A percentile compares a stretch with the other conserved stretches of the same genome.
Conservation (phyloP, 2,329 filamentous ascomycete species). For the Coleophoma crateriformis region DNA sequence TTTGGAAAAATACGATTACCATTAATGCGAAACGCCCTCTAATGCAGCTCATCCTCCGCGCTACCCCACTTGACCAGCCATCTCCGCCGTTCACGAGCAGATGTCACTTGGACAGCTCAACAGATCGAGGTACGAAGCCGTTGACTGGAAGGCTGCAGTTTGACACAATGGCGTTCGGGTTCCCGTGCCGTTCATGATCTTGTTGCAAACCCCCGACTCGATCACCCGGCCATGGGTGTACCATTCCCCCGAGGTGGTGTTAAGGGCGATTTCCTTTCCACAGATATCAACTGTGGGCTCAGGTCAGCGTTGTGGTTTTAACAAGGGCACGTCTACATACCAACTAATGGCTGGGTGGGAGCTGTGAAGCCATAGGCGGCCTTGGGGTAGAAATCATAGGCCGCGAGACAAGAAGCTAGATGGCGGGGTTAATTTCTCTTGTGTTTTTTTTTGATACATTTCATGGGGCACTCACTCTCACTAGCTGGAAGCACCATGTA, state of each 20-base stretch:
- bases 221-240: background rate
- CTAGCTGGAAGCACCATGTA: background rate
- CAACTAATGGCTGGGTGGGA: background rate
- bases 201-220: background rate
- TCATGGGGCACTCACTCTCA: background rate
- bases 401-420: background rate
- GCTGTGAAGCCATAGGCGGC: background rate
- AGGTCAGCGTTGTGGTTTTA: too few species aligned
- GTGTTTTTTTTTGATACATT: background rate
- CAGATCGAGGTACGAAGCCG: background rate
- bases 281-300: background rate
- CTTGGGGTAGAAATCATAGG: constrained; percentile 1
- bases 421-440: background rate
- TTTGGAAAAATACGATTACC: too few species aligned
- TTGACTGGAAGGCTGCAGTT: background rate
- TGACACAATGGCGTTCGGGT: background rate
- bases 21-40: too few species aligned
- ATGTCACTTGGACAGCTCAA: background rate
- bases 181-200: background rate
- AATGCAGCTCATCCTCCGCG: too few species aligned
- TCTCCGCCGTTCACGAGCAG: background rate
- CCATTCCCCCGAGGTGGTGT: background rate
- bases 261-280: background rate
- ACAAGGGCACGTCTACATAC: background rate
- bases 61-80: too few species aligned